A percentile compares a stretch with the other conserved stretches of the same genome.
Evolutionary conservation across 164 flowering plant genomes (phyloP).

Genomic region (Kalanchoe fedtschenkoi): DNA sequence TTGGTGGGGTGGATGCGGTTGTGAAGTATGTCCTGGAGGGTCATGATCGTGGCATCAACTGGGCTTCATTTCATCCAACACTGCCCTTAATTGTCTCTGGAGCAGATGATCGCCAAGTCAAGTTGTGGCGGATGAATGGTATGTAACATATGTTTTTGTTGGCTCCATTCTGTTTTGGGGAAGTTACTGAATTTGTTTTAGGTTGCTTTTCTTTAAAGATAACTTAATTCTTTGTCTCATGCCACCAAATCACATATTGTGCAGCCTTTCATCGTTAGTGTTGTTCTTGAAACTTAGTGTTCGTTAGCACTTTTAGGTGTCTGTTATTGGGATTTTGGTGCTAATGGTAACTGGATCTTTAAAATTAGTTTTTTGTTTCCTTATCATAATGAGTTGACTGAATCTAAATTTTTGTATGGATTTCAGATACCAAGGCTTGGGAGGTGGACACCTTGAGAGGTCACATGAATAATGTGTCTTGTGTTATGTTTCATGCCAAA

Average conservation of each 20-base stretch:
- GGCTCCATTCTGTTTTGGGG: not conserved
- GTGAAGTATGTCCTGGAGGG: slow-evolving; percentile 80
- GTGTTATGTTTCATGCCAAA: slow-evolving; percentile 67
- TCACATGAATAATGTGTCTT: slow-evolving; percentile 91
- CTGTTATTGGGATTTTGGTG: not conserved
- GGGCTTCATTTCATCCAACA: slow-evolving; percentile 94
- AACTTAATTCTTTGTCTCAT: too few species aligned
- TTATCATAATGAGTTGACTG: not conserved
- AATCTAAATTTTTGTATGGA: not conserved
- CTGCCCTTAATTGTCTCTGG: slow-evolving; percentile 52
- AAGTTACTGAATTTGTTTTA: not conserved
- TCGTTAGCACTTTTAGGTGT: not conserved
- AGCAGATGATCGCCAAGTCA: slow-evolving; percentile 96
- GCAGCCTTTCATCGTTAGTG: too few species aligned
- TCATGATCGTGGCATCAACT: slow-evolving; percentile 66
- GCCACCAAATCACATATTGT: too few species aligned
- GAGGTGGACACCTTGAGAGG: slow-evolving; percentile 29
- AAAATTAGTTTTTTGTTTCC: not conserved
- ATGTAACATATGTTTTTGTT: not conserved
- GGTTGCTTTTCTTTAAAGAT: too few species aligned
- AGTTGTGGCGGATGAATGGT: slow-evolving; percentile 98
- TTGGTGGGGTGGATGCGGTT: slow-evolving; percentile 91
- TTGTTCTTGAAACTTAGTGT: not conserved
- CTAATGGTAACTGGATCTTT: not conserved
- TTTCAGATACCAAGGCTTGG: slow-evolving; percentile 76